phyloP scores from a whole-genome alignment of 352 stramenopile genomes.

The Phytophthora pinifolia region DNA sequence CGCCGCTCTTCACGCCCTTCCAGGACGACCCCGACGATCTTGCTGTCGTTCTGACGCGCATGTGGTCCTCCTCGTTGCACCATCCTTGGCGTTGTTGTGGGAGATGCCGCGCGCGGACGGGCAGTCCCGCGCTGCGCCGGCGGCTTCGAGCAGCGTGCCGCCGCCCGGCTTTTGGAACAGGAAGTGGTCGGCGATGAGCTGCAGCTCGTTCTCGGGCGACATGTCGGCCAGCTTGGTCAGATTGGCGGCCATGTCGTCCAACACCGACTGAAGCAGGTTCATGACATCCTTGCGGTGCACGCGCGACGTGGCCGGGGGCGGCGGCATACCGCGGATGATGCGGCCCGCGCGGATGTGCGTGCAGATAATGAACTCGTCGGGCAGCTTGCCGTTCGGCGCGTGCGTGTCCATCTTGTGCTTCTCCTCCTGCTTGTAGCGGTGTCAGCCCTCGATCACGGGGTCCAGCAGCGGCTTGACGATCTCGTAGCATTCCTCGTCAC shows the following conservation, averaged over 20 bases:
- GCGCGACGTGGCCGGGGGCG: slow-evolving; percentile 79
- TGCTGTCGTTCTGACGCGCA: no score
- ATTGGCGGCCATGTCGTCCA: slow-evolving; percentile 73
- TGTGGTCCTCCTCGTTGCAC: slow-evolving; percentile 91
- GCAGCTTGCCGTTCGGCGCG: no score
- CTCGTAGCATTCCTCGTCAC: slow-evolving; percentile 75
- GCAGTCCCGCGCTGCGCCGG: slow-evolving; percentile 92
- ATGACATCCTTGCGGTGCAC: slow-evolving; percentile 87
- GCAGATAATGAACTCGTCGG: no score
- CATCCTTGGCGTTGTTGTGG: slow-evolving; percentile 91
- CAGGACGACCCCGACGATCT: no score
- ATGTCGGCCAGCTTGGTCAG: slow-evolving; percentile 72
- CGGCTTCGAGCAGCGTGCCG: slow-evolving; percentile 77
- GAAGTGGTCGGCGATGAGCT: slow-evolving; percentile 78
- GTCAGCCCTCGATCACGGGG: slow-evolving; percentile 69
- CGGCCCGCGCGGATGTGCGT: slow-evolving; percentile 83
- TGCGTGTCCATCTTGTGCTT: slow-evolving; percentile 79
- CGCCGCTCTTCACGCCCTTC: no score
- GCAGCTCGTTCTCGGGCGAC: slow-evolving; percentile 71
- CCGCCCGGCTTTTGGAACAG: slow-evolving; percentile 93
- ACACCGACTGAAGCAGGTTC: slow-evolving; percentile 74
- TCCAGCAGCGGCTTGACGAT: slow-evolving; percentile 77
- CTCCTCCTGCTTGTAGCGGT: slow-evolving; percentile 61
- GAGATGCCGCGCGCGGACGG: slow-evolving; percentile 93
- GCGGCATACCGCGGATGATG: slow-evolving; percentile 76